Base-by-base conservation (phyloP, 2,329 filamentous ascomycete species). In the Aspergillus sergii region DNA sequence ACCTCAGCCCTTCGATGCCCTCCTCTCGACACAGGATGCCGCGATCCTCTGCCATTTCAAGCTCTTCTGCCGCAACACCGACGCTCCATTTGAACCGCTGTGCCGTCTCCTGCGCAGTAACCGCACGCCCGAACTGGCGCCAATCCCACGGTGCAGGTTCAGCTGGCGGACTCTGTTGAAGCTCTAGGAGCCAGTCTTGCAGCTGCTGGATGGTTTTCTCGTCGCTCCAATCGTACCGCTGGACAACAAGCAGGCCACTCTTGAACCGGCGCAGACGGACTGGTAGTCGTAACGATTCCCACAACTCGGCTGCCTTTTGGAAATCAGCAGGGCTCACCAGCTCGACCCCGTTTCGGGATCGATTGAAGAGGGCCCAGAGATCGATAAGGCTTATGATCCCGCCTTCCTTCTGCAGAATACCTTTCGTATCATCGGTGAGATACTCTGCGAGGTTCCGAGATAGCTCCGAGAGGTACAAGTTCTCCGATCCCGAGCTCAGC, bases 11-110 rank as follows among this genome's bases (percentile, higher is more conserved):
- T 76, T 97, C 94, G 16, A 98, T 87, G 5, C 93, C 90, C 72
- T 96, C 94, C 76, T 99, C 95, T 55, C 95, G 89, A 76, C 94
- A 98, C 23, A 99, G 76, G 3, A 89, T 88, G 0, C 95, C 95
- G 61, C 86, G 88, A 76, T 98, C 94, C 77, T 99, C 95, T 0
- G 94, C 94, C 94, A 99, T 97, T 75, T 97, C 92, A 14, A 99
- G 83, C 79, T 99, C 95, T 76, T 98, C 95, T 64, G 91, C 91
- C 1, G 95, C 95, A 26, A 99, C 94, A 10, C 95, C 95, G 9
- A 99, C 90, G 75, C 95, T 98, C 95, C 95, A 99, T 7, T 94
- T 92, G 78, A 99, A 99, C 57, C 88, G 84, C 76, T 96, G 92
- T 0, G 95, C 95, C 0, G 89, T 88, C 73, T 98, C 94, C 73